Evolutionary conservation across 1,139 yeast species (phyloP).

Genomic region (Diutina pseudorugosa): DNA sequence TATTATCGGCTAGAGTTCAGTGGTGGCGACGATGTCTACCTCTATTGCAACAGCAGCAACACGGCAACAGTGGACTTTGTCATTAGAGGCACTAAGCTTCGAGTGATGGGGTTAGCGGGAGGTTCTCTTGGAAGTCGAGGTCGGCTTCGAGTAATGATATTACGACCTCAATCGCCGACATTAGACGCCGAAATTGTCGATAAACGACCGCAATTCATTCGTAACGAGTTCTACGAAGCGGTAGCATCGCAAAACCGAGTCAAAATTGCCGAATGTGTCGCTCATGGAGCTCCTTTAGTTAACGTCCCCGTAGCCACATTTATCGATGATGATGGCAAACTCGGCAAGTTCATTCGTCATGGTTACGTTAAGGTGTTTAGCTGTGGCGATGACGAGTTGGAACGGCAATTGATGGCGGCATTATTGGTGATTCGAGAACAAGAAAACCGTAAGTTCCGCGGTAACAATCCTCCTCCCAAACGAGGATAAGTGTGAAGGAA

Average conservation of each 20-base stretch:
- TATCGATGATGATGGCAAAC: not conserved
- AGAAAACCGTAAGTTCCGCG: conserved; percentile 1
- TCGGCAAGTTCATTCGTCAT: not conserved
- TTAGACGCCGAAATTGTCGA: not conserved
- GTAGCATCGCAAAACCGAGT: not conserved
- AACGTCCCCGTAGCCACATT: not conserved
- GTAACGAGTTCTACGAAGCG: not conserved
- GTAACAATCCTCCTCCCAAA: not conserved
- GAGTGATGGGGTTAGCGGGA: conserved; percentile 1
- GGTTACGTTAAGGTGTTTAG: not conserved
- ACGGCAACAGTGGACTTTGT: not conserved
- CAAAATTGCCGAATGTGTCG: not conserved
- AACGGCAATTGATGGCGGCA: not conserved
- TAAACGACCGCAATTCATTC: not conserved
- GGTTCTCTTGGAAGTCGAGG: not conserved
- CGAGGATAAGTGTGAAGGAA: too few species aligned
- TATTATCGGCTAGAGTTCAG: not conserved
- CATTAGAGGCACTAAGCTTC: not conserved
- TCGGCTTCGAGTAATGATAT: not conserved
- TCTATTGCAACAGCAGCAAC: not conserved
- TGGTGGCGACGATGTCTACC: not conserved
- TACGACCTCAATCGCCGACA: not conserved
- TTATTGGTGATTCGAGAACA: conserved; percentile 2
- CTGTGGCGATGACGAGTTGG: not conserved
- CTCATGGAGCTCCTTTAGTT: not conserved